Base-by-base conservation (phyloP, 1,139 yeast species). In the Taphrina deformans region DNA sequence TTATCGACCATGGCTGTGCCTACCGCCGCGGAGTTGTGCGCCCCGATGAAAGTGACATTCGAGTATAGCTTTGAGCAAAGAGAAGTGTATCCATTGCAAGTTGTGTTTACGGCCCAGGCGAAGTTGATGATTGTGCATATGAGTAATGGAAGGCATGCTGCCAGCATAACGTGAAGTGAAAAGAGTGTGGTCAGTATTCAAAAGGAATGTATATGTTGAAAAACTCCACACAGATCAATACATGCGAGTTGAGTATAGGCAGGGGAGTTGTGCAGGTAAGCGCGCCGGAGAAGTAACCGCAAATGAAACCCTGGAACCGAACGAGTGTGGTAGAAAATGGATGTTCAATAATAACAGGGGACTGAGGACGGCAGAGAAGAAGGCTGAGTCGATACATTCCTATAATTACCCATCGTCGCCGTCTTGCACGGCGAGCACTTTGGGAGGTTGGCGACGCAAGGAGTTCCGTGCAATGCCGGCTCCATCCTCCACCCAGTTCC, bases 21-120 rank as follows among this genome's bases (percentile, higher is more conserved):
- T 14, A 62, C 65, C 10, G 62, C 65, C 16, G 56, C 56, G 4
- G 55, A 35, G 62, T 62, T 62, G 51, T 62, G 65, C 29, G 65
- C 65, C 18, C 65, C 65, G 14, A 62, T 26, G n/a, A 50, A 62
- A 4, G 65, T 62, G 38, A 62, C 58, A 38, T 62, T 62, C 2
- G 65, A 44, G 55, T 62, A 62, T 12, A 41, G 44, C 14, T 52
- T 51, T 5, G 55, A 16, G 44, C 65, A 62, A 9, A 55, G 51
- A 14, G 46, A 33, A 6, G 55, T 18, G 16, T 46, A 23, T 46
- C 63, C 63, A 26, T 58, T 58, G 56, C 63, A 58, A 6, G 44
- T 44, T 9, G 61, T 55, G 24, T 35, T 38, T 1, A 24, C 40
- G n/a, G 23, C 24, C 24, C 24, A 44, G n/a, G n/a, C 48, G 26